phyloP scores from a whole-genome alignment of 768 basidiomycete species.

The Phallus indusiatus region DNA sequence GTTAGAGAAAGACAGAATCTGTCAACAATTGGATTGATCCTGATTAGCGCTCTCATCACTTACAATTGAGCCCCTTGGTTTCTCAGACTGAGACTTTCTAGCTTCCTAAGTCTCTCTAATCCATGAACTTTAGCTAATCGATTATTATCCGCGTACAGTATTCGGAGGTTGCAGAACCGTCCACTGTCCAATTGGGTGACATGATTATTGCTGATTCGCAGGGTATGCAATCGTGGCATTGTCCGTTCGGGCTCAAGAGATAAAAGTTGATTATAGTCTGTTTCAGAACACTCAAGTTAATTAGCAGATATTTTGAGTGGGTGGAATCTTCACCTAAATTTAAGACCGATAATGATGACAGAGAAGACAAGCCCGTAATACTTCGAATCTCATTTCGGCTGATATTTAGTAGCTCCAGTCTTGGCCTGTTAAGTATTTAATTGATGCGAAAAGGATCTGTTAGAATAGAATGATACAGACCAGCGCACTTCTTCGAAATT shows the following conservation, averaged over 20 bases:
- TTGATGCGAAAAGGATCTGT: not conserved
- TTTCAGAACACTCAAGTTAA: not conserved
- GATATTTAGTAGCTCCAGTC: slow-evolving; percentile 74
- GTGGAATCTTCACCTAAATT: slow-evolving; percentile 65
- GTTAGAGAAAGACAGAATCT: slow-evolving; percentile 1
- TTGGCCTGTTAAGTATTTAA: slow-evolving; percentile 23
- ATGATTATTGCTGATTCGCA: slow-evolving; percentile 78
- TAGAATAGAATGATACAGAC: slow-evolving; percentile 32
- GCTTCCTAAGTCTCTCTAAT: slow-evolving; percentile 34
- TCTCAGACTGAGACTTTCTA: slow-evolving; percentile 88
- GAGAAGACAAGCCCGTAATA: slow-evolving; percentile 49
- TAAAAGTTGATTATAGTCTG: slow-evolving; percentile 66
- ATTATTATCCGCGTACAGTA: slow-evolving; percentile 90
- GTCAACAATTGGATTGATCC: slow-evolving; percentile 23
- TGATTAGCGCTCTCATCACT: slow-evolving; percentile 31
- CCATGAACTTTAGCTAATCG: slow-evolving; percentile 34
- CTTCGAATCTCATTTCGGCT: slow-evolving; percentile 61
- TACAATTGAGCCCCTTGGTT: slow-evolving; percentile 78
- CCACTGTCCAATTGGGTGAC: slow-evolving; percentile 53
- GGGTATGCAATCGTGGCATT: slow-evolving; percentile 68
- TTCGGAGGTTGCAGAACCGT: slow-evolving; percentile 63
- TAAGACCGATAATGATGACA: slow-evolving; percentile 58
- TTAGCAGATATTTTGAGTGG: slow-evolving; percentile 14
- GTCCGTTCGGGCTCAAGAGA: slow-evolving; percentile 32
- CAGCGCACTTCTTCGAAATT: slow-evolving; percentile 60